Evolutionary conservation across 352 stramenopile genomes (phyloP), one percentile per base, ranked within the genome.

Genomic region (Globisporangium cederbergense): DNA sequence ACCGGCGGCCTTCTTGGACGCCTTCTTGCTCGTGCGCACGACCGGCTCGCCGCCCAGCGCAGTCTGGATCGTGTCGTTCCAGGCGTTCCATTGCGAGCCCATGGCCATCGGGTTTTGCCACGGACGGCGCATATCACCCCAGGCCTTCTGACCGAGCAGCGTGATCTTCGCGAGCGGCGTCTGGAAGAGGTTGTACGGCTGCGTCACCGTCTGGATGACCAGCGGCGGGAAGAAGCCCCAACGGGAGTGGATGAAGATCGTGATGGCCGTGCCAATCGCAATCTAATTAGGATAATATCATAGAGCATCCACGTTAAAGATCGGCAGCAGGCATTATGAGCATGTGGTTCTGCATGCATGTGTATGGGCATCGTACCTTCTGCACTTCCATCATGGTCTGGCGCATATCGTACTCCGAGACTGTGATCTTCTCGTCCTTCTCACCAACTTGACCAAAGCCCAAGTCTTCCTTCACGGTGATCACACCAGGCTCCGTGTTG

Each of bases 211-310:
- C 74, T 91, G 83, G 68, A 95, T 91, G 64, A 95, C 66, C 13
- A 95, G 76, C 43, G 86, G 86, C 20, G 86, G 86, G 70, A 90
- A 91, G 70, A 92, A 93, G 55, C 80, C 79, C 79, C 77, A 95
- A 64, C 90, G 84, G 69, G 76, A 87, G 75, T 93, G 83, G 46
- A 93, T 66, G 50, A 95, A 78, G 49, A 86, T 52, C 54, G 86
- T 89, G 65, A 95, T 73, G 14, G 70, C 49, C 30, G 83, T 77
- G 59, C 83, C 82, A 20, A 95, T 70, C 40, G 66, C 78, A 60
- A 89, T 84, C 85, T 91, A 28, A 40, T 18, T 40, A 18, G 8
- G 25, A 43, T 42, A 1, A 4, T 30, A 36, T 25, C 28, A 40
- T 16, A 32, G 5, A 16, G 10, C 25, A 43, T 38, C 1, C 28